phyloP scores from a whole-genome alignment of 179 eudicot genomes.

The Beta corolliflora region DNA sequence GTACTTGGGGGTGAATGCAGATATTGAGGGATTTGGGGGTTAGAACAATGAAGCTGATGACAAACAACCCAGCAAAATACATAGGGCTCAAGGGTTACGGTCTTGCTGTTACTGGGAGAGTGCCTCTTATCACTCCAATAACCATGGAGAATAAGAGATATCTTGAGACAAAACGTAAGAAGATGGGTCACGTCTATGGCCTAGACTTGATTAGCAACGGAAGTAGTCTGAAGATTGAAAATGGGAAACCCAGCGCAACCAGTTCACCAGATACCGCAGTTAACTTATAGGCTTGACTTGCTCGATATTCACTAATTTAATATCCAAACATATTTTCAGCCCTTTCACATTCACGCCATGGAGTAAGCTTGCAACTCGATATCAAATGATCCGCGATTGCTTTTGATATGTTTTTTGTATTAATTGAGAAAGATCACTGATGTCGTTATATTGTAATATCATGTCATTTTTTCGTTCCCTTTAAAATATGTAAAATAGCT shows the following conservation, averaged over 20 bases:
- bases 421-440: neutral
- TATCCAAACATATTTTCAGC: neutral
- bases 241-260: slow-evolving; percentile 23
- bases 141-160: slow-evolving; percentile 76
- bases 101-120: slow-evolving; percentile 66
- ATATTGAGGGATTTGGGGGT: slow-evolving; percentile 84
- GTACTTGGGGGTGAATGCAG: slow-evolving; percentile 39
- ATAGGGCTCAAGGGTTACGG: slow-evolving; percentile 84
- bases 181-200: slow-evolving; percentile 81
- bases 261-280: slow-evolving; percentile 6
- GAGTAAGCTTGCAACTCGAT: neutral
- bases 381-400: neutral
- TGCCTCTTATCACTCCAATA: slow-evolving; percentile 76
- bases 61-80: slow-evolving; percentile 88
- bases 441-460: slow-evolving; percentile 1
- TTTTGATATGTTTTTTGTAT: slow-evolving; percentile 9
- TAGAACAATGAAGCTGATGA: slow-evolving; percentile 86
- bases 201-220: slow-evolving; percentile 22
- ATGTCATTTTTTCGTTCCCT: slow-evolving; percentile 21
- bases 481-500: slow-evolving; percentile 15
- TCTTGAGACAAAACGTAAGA: slow-evolving; percentile 73
- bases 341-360: neutral
- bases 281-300: slow-evolving; percentile 5
- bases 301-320: neutral
- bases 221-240: slow-evolving; percentile 21